Conservation (phyloP, 768 basidiomycete species). For the Erythrobasidium yunnanense region DNA sequence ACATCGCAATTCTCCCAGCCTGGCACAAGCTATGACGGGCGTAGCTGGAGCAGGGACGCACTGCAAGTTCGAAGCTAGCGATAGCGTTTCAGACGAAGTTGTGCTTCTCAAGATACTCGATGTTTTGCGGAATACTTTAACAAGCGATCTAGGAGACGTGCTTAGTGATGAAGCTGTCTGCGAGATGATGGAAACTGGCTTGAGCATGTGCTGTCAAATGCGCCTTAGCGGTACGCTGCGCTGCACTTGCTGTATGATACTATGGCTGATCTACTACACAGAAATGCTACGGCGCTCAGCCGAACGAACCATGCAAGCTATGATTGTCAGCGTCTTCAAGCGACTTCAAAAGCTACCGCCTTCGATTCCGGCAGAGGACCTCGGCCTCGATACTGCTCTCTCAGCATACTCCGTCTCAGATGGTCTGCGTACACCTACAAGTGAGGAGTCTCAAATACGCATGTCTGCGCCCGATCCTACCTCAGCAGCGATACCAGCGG, state of each 20-base stretch:
- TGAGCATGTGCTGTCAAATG: constrained; percentile 95
- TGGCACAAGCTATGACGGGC: constrained; percentile 63
- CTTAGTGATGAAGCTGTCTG: constrained; percentile 90
- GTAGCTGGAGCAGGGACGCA: constrained; percentile 82
- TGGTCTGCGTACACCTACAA: background rate
- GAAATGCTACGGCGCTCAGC: constrained; percentile 78
- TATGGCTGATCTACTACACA: constrained; percentile 40
- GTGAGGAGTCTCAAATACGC: background rate
- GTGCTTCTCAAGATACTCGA: constrained; percentile 83
- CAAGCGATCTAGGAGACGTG: constrained; percentile 51
- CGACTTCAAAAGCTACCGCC: constrained; percentile 47
- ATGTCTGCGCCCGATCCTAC: constrained; percentile 36
- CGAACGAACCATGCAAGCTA: constrained; percentile 74
- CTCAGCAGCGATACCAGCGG: constrained; percentile 32
- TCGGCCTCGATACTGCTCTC: too few relatives aligned
- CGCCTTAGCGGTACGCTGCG: constrained; percentile 67
- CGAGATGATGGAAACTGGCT: constrained; percentile 93
- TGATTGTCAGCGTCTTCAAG: constrained; percentile 70
- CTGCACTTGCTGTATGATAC: background rate
- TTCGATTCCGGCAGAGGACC: constrained; percentile 21
- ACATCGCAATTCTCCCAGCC: constrained; percentile 48
- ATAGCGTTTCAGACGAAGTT: constrained; percentile 94
- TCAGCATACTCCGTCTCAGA: too few relatives aligned
- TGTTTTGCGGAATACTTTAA: constrained; percentile 45
- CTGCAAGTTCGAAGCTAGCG: constrained; percentile 95